phyloP scores from a whole-genome alignment of 1,284 basidiomycete genomes.

The Paramarasmius palmivorus region DNA sequence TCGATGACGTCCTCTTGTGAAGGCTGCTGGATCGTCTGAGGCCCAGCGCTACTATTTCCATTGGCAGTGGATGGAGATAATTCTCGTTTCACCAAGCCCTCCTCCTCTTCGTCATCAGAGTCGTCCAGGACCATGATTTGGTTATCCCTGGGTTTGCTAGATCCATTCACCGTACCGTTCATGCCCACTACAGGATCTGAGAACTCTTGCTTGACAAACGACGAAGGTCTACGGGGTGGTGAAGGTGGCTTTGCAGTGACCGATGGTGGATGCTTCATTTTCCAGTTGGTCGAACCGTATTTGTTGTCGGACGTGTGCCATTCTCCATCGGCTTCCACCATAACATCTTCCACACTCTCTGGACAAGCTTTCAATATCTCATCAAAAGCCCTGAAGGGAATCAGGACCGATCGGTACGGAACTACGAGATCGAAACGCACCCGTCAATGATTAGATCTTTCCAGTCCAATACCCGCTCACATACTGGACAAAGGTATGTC shows the following conservation, averaged over 20 bases:
- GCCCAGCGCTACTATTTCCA: conserved; percentile 30
- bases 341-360: conserved; percentile 85
- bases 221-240: conserved; percentile 24
- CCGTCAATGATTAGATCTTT: conserved; percentile 92
- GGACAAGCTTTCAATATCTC: conserved; percentile 78
- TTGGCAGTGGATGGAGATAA: conserved; percentile 59
- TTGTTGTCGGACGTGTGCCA: conserved; percentile 94
- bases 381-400: conserved; percentile 64
- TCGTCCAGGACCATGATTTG: conserved; percentile 65
- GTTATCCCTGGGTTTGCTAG: conserved; percentile 33
- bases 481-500: conserved; percentile 96
- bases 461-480: conserved; percentile 76
- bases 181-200: conserved; percentile 14
- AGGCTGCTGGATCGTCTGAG: conserved; percentile 21
- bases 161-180: conserved; percentile 35
- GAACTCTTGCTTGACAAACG: conserved; percentile 28
- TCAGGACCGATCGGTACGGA: conserved; percentile 3
- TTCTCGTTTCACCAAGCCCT: conserved; percentile 71
- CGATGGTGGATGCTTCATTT: conserved; percentile 46
- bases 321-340: conserved; percentile 91
- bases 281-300: conserved; percentile 76
- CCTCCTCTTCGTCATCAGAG: conserved; percentile 78
- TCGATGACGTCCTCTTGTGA: conserved; percentile 64
- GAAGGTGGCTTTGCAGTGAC: conserved; percentile 23
- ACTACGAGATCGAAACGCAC: conserved; percentile 45